Evolutionary conservation across 1,284 basidiomycete species (phyloP), one percentile per base, ranked within the genome.

Genomic region (Coniophora puteana): DNA sequence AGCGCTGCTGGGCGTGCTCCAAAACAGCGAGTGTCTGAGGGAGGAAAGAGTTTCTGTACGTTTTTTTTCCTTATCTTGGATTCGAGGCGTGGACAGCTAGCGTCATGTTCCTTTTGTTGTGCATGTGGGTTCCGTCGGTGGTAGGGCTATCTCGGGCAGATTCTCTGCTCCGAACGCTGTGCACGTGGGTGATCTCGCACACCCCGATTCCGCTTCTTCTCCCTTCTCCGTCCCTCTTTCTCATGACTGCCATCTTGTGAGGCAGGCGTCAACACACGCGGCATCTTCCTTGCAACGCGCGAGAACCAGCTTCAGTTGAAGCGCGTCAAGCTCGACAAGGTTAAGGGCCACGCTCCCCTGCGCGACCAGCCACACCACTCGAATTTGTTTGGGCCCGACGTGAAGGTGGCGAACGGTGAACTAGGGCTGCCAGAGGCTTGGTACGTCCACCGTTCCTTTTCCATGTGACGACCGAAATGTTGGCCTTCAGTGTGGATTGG

Each of bases 281-380:
- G 71, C 44, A 73, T 88, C 37, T 80, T 78, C 3, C 69, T 88
- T 18, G 68, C 71, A 1, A 67, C 76, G 2, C 65, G 70, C 8
- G 68, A 71, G 36, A 69, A 67, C 34, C 63, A 65, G 1, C 62
- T 68, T 8, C 70, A 71, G 29, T 65, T 74, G 3, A 85, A 84
- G 50, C 61, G 72, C 26, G 70, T 87, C 51, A 88, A 87, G 54
- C 57, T 89, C 3, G 76, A 76, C 28, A 76, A 77, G 51, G 75
- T 76, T 5, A 74, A 71, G 4, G 89, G 77, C 51, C 71, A 80
- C 51, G 76, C 76, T 4, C 74, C 73, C 4, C 65, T 90, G 17
- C 66, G 81, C n/a, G 85, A 89, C 52, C 61, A 89, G 18, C n/a
- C n/a, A n/a, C 82, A 89, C 50, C 71, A 77, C 14, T 89, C 86